A percentile compares a stretch with the other conserved stretches of the same genome.
Conservation (phyloP, 495 filamentous ascomycete genomes). For the Gamarada debralockiae region DNA sequence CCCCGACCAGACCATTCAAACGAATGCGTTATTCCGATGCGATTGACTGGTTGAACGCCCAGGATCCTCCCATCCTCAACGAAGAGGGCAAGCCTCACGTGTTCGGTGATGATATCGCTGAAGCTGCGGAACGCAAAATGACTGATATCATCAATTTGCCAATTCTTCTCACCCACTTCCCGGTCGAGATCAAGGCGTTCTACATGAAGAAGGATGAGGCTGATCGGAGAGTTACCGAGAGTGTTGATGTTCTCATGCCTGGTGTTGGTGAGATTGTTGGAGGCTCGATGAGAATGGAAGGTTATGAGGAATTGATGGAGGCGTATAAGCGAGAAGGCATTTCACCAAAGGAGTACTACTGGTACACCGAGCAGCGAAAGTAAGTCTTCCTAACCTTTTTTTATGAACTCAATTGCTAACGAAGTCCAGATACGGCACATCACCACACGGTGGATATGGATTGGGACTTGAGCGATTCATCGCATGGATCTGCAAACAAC, state of each 20-base stretch:
- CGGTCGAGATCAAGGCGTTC: constrained; percentile 96
- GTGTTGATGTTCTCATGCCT: constrained; percentile 93
- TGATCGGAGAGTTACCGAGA: constrained; percentile 90
- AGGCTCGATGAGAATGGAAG: constrained; percentile 93
- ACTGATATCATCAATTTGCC: constrained; percentile 92
- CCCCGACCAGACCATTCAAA: constrained; percentile 80
- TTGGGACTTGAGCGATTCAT: constrained; percentile 94
- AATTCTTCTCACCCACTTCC: constrained; percentile 97
- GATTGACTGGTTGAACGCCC: constrained; percentile 86
- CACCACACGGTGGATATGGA: constrained; percentile 93
- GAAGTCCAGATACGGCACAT: constrained; percentile 74
- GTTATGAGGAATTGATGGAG: constrained; percentile 85
- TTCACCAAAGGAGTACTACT: constrained; percentile 85
- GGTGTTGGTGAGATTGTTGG: constrained; percentile 97
- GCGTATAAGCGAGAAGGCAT: constrained; percentile 88
- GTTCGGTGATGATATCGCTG: constrained; percentile 97
- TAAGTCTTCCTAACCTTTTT: constrained; percentile 46
- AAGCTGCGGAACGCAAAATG: constrained; percentile 96
- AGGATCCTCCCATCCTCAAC: constrained; percentile 76
- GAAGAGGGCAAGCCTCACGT: constrained; percentile 85
- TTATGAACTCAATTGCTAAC: constrained; percentile 23
- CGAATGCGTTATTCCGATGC: constrained; percentile 95
- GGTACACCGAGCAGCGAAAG: constrained; percentile 99
- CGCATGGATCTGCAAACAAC: constrained; percentile 90
- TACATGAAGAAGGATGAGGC: constrained; percentile 93